phyloP scores from a whole-genome alignment of 2,329 filamentous ascomycete genomes.

The Exophiala sp. region DNA sequence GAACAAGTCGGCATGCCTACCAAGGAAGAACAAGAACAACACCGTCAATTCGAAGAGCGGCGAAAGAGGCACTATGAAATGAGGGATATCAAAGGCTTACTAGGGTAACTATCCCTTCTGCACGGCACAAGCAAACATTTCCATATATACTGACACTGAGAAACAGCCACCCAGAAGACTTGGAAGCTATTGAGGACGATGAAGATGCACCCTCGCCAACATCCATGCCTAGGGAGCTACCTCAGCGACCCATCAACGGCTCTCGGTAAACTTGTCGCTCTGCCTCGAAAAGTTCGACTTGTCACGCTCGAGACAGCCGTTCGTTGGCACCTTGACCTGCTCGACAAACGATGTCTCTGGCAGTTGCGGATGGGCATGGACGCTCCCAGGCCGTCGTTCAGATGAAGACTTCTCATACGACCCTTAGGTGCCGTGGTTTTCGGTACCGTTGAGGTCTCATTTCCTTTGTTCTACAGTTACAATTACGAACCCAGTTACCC shows the following conservation, averaged over 20 bases:
- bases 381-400: background rate
- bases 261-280: constrained; percentile 9
- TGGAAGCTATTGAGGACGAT: constrained; percentile 57
- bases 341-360: too few species aligned
- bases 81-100: constrained; percentile 83
- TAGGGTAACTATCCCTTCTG: constrained; percentile 58
- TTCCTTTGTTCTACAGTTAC: constrained; percentile 14
- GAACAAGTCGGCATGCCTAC: constrained; percentile 56
- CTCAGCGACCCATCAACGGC: constrained; percentile 34
- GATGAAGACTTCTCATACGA: background rate
- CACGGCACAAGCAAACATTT: background rate
- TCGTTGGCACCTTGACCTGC: too few species aligned
- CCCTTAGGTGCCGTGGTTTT: background rate
- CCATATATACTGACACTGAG: background rate
- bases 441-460: constrained; percentile 12
- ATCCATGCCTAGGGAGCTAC: constrained; percentile 39
- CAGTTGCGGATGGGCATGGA: too few species aligned
- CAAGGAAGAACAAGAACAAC: constrained; percentile 80
- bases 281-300: background rate
- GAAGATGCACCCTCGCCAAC: constrained; percentile 50
- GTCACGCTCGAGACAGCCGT: background rate
- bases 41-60: constrained; percentile 83
- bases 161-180: constrained; percentile 58
- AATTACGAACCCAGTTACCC: background rate
- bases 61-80: constrained; percentile 99